Percentiles rank a stretch among this genome's conserved stretches.
These are phyloP conservation scores for Eucalyptus pumila DNA, from an alignment of 345 rosid species.

Conservation along the genomic window DNA sequence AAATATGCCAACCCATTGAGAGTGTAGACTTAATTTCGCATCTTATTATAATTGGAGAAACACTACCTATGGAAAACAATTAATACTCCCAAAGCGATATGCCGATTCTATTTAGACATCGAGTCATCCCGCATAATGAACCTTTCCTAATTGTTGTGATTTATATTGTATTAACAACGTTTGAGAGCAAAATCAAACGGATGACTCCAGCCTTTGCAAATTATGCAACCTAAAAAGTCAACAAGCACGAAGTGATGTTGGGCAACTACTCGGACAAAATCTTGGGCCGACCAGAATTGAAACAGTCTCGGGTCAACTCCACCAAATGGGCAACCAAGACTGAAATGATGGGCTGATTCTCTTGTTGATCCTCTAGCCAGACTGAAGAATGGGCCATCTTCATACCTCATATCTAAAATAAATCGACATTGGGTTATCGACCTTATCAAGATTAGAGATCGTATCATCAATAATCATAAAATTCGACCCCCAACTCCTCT, in stretches of 20 bases:
- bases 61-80: background rate
- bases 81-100: background rate
- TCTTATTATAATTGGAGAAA: background rate
- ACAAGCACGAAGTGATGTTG: background rate
- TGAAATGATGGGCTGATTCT: background rate
- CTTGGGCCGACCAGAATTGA: background rate
- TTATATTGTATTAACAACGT: background rate
- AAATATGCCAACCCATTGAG: background rate
- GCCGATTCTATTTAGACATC: no score
- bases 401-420: background rate
- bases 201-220: background rate
- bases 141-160: no score
- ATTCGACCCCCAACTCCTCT: background rate
- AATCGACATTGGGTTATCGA: background rate
- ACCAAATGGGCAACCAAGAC: background rate
- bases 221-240: no score
- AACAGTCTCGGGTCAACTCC: background rate
- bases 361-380: background rate
- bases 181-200: background rate
- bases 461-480: background rate
- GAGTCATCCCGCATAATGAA: fast-evolving
- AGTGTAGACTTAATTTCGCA: no score
- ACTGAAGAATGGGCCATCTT: background rate
- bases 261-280: background rate
- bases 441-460: background rate